A percentile compares a stretch with the other conserved stretches of the same genome.
These are phyloP conservation scores for Xylaria grammica DNA, from an alignment of 495 filamentous ascomycete genomes.

Conservation along the genomic window DNA sequence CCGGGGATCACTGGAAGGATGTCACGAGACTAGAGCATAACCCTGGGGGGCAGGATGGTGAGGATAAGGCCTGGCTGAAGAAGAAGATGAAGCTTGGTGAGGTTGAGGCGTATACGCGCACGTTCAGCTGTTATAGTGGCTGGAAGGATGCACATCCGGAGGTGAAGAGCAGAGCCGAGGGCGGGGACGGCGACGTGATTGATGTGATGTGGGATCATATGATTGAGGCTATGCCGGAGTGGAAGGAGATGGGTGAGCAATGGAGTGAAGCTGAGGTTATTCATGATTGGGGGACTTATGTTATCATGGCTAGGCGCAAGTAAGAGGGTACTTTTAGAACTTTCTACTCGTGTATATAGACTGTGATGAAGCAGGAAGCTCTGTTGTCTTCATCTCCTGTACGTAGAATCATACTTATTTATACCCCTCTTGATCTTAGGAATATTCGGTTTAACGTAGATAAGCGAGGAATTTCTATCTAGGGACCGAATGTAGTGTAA, in stretches of 20 bases:
- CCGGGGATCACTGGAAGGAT: slow-evolving; percentile 54
- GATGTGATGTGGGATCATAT: slow-evolving; percentile 63
- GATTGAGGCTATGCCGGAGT: slow-evolving; percentile 51
- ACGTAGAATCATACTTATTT: too few relatives aligned
- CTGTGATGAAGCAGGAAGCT: too few relatives aligned
- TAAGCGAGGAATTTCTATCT: too few relatives aligned
- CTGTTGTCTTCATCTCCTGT: too few relatives aligned
- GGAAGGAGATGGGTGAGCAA: slow-evolving; percentile 49
- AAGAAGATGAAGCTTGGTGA: slow-evolving; percentile 59
- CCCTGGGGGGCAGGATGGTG: slow-evolving; percentile 49
- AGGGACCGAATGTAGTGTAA: too few relatives aligned
- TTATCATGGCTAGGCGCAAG: slow-evolving; percentile 58
- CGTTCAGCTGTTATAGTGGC: slow-evolving; percentile 59
- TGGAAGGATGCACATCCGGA: slow-evolving; percentile 59
- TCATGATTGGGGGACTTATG: slow-evolving; percentile 60
- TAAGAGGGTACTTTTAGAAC: slow-evolving; percentile 19
- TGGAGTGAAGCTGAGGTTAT: slow-evolving; percentile 57
- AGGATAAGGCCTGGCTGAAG: slow-evolving; percentile 52
- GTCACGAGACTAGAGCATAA: slow-evolving; percentile 62
- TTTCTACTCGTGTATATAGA: not conserved
- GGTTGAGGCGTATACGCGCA: slow-evolving; percentile 60
- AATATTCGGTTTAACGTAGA: too few relatives aligned
- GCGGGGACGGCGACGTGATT: slow-evolving; percentile 58
- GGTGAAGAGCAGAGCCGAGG: slow-evolving; percentile 48
- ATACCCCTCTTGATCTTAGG: too few relatives aligned